Conservation (phyloP, 192 early-diverging fungal genomes). For the Geosiphon pyriformis region DNA sequence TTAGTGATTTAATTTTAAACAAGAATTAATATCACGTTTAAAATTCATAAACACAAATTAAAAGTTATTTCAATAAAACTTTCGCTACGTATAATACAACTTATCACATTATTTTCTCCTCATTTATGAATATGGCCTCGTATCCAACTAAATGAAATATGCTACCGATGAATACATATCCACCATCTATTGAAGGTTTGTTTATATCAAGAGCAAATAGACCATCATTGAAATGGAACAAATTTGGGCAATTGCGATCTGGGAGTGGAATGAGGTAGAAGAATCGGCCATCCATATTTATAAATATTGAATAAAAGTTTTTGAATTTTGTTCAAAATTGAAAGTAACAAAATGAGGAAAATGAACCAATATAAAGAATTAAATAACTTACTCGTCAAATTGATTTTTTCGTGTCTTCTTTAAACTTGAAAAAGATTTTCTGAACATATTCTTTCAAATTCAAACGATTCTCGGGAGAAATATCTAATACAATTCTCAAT, state of each 20-base stretch:
- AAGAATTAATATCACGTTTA: neutral
- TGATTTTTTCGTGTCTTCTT: too few species aligned
- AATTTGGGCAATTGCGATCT: conserved; percentile 21
- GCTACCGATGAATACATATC: neutral
- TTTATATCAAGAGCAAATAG: neutral
- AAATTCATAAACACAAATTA: too few species aligned
- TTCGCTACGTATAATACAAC: too few species aligned
- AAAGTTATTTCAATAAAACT: too few species aligned
- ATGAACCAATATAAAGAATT: too few species aligned
- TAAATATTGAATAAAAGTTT: neutral
- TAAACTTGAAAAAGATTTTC: neutral
- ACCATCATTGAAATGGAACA: neutral
- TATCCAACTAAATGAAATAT: conserved; percentile 16
- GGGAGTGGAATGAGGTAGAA: neutral
- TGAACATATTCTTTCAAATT: neutral
- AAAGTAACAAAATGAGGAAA: neutral
- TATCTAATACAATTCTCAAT: conserved; percentile 7
- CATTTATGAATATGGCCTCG: conserved; percentile 22
- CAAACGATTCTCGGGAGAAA: neutral
- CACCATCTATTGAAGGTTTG: neutral
- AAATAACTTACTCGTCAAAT: neutral
- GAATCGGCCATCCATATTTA: conserved; percentile 9
- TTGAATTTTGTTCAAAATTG: neutral
- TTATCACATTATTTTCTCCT: conserved; percentile 22
- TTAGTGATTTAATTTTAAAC: neutral